phyloP scores from a whole-genome alignment of 1,284 basidiomycete genomes.

The Takashimella tepidaria region DNA sequence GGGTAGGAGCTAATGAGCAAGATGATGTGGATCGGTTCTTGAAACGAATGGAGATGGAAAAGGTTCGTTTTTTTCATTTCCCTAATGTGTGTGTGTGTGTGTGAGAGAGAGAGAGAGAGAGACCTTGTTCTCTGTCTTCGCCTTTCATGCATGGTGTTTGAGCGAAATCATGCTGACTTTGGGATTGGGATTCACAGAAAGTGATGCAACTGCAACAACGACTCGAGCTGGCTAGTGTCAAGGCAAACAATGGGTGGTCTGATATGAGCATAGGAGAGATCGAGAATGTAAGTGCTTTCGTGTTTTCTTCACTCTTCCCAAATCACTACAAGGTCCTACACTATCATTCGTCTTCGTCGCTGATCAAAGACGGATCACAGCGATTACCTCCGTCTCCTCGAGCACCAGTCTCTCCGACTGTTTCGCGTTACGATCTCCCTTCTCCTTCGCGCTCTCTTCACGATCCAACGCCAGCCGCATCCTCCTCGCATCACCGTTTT shows the following conservation, averaged over 20 bases:
- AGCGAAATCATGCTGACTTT: not conserved
- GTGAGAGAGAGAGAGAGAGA: no score
- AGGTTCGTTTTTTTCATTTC: conserved; percentile 30
- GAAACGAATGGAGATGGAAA: conserved; percentile 42
- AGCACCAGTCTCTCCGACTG: not conserved
- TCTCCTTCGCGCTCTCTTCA: conserved; percentile 43
- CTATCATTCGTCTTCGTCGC: not conserved
- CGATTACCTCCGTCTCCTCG: conserved; percentile 9
- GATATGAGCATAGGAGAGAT: conserved; percentile 44
- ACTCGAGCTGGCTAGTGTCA: conserved; percentile 43
- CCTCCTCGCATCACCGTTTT: conserved; percentile 29
- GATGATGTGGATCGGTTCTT: conserved; percentile 39
- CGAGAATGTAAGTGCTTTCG: conserved; percentile 36
- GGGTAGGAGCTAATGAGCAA: conserved; percentile 1
- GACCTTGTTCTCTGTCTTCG: no score
- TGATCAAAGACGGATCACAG: conserved; percentile 2
- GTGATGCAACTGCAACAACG: conserved; percentile 42
- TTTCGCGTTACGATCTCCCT: conserved; percentile 33
- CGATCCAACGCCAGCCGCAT: conserved; percentile 43
- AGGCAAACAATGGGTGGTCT: conserved; percentile 42
- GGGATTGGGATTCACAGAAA: conserved; percentile 20
- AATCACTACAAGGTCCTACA: no score
- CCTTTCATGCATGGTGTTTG: no score
- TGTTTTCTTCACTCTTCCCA: no score
- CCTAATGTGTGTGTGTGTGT: no score